phyloP scores from a whole-genome alignment of 441 rosid species.

The Erodium texanum region DNA sequence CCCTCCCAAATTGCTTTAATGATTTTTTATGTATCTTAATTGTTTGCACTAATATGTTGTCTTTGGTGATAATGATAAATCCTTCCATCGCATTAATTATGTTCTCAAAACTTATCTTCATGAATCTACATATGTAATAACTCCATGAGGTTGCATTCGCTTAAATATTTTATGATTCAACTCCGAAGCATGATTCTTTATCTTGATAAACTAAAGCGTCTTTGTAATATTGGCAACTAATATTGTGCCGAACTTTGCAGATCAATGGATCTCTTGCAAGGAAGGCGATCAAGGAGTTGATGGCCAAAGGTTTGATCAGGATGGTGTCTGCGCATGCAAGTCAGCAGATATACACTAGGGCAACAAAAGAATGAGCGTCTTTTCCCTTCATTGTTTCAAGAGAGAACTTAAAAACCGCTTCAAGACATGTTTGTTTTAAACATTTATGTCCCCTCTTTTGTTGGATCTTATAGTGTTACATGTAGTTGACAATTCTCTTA shows the following conservation, averaged over 20 bases:
- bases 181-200: too few relatives aligned
- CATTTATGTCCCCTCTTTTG: neutral
- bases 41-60: neutral
- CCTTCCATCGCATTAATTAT: neutral
- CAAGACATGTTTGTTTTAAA: neutral
- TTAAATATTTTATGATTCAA: too few relatives aligned
- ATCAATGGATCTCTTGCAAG: conserved; percentile 62
- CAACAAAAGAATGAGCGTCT: conserved; percentile 30
- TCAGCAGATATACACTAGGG: conserved; percentile 73
- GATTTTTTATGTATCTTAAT: neutral
- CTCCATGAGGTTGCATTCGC: too few relatives aligned
- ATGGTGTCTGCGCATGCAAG: conserved; percentile 65
- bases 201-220: too few relatives aligned
- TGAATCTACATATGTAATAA: too few relatives aligned
- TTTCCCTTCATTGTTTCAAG: neutral
- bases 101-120: too few relatives aligned
- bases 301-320: conserved; percentile 61
- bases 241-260: too few relatives aligned
- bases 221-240: too few relatives aligned
- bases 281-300: conserved; percentile 56
- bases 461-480: neutral
- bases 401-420: neutral
- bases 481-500: neutral
- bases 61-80: neutral
- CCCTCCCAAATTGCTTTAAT: neutral